Evolutionary conservation across 2,329 filamentous ascomycete species (phyloP), one percentile per base, ranked within the genome.

Genomic region (Ophiostoma quercus): DNA sequence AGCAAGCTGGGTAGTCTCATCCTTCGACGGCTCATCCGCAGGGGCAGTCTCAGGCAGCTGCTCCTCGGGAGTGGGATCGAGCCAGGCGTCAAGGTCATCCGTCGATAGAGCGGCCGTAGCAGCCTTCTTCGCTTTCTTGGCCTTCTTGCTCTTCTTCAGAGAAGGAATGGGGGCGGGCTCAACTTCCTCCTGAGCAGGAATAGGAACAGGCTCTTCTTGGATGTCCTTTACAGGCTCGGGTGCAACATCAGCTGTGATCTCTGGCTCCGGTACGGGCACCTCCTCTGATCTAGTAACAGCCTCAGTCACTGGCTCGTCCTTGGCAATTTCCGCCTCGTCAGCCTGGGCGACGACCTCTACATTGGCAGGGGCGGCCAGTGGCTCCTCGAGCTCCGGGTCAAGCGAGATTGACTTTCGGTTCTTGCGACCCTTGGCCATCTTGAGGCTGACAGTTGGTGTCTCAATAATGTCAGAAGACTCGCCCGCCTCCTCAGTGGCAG

Each of bases 71-170:
- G 29, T n/a, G 19, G 60, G 37, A 29, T 29, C 16, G 16, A 37
- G 29, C 14, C 29, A 34, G 7, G 29, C 29, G 6, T 63, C 60
- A 1, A 63, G 60, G 2, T 63, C 32, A n/a, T 34, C 29, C 14
- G 16, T 29, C 7, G 29, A 34, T 4, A 63, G 60, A 16, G 16
- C 60, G 14, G 57, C 29, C 0, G 57, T 5, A 29, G 60, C 16
- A 29, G 60, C 6, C 32, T 63, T 43, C 63, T 66, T 66, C 8
- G 34, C 37, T 37, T 66, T 66, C 37, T 66, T 66, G 8, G n/a
- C 11, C 37, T 66, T 66, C 12, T 66, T 66, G 63, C 63, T 66
- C 63, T 66, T 66, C 63, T 41, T 66, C n/a, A 22, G 34, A 14
- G 63, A 37, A 5, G 60, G 29, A 14, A n/a, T 11, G 9, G 60